These are phyloP conservation scores for Rhodotorula sp. DNA, from an alignment of 1,284 basidiomycete genomes.

Conservation along the genomic window DNA sequence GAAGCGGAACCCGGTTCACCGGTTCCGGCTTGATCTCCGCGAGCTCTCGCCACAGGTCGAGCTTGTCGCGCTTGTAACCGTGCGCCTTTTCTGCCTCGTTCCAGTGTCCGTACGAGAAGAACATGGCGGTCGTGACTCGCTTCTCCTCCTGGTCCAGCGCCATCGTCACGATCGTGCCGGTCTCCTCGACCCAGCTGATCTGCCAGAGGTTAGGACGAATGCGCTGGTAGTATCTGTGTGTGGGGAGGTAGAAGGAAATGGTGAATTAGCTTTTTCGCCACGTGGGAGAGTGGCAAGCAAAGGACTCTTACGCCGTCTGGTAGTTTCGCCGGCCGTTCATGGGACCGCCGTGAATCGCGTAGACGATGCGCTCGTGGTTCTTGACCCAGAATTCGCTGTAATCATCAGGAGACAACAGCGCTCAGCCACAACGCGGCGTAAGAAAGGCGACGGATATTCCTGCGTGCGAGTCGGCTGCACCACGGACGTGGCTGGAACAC, in stretches of 20 bases:
- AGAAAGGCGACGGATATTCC: too few species aligned
- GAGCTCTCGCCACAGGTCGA: constrained; percentile 46
- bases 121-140: constrained; percentile 43
- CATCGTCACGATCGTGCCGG: constrained; percentile 47
- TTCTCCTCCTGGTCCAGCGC: constrained; percentile 42
- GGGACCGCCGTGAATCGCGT: constrained; percentile 39
- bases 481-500: too few species aligned
- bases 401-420: neutral
- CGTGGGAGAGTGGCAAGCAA: neutral
- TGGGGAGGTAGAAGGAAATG: too few species aligned
- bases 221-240: constrained; percentile 39
- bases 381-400: constrained; percentile 47
- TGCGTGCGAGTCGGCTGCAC: too few species aligned
- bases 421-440: neutral
- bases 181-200: constrained; percentile 49
- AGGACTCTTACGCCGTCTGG: constrained; percentile 33
- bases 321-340: constrained; percentile 47
- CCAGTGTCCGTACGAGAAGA: constrained; percentile 47
- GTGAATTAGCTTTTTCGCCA: neutral
- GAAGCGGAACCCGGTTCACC: constrained; percentile 42
- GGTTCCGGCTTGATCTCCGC: constrained; percentile 45
- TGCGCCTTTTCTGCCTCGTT: constrained; percentile 44
- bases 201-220: constrained; percentile 44
- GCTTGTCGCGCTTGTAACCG: constrained; percentile 47
- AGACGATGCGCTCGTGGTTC: constrained; percentile 46